Evolutionary conservation across 345 rosid genomes (phyloP), one percentile per base, ranked within the genome.

Genomic region (Lumnitzera racemosa): DNA sequence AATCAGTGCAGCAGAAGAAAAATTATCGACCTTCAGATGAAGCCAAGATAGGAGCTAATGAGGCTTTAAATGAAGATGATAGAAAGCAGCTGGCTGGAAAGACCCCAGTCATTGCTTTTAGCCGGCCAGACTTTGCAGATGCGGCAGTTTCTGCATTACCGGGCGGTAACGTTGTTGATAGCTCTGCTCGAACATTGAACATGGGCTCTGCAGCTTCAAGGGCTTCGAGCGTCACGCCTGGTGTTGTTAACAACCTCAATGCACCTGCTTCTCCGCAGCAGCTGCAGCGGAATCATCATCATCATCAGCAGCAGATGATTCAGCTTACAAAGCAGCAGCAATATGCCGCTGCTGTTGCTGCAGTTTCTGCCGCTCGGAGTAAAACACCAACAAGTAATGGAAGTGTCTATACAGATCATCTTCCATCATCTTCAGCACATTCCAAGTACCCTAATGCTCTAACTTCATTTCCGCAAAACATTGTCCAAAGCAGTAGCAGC

Each of bases 1-100:
- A 81, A 74, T 81, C 82, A 59, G 83, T 81, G 4, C 95, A 86
- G 65, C 96, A 83, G 69, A 86, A 86, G 75, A 88, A 84, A 81
- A 88, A 70, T 73, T 81, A 70, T 62, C 81, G 81, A 61, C 65
- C 72, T 61, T 56, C 72, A 11, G 98, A 87, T 66, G 97, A 92
- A 64, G 84, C 80, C 20, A 92, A 87, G 61, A 59, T 65, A 12
- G 89, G 86, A 24, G 78, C 75, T 25, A 64, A 56, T 64, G 80
- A 86, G 70, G 63, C 68, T 56, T 62, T 81, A 16, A 79, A 66
- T 58, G 81, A 79, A 43, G 97, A 87, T 46, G 99, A 85, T 51
- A 90, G 85, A 66, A 90, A 86, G 74, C 58, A 68, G 2, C 54
- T 69, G 64, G 56, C 69, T 5, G 86, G 81, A 57, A 84, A 79